Evolutionary conservation across 306 rosid species (phyloP).

Genomic region (Crataegus laevigata): DNA sequence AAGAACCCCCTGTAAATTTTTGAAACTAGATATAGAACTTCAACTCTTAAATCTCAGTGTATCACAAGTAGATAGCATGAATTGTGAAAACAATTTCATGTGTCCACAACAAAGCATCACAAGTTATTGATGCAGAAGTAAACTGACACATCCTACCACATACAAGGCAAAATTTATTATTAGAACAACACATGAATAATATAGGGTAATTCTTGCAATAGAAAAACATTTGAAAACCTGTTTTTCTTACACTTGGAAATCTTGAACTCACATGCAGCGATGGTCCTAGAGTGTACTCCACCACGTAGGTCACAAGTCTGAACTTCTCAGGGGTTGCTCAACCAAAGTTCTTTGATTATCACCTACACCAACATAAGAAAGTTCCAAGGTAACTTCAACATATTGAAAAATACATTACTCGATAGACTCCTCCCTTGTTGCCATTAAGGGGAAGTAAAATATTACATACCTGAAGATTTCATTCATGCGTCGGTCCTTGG

Average conservation of each 20-base stretch:
- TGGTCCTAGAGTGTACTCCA: background rate
- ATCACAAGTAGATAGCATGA: background rate
- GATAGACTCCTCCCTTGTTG: background rate
- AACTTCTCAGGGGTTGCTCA: slow-evolving; percentile 7
- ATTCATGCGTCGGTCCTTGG: background rate
- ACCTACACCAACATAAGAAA: slow-evolving; percentile 18
- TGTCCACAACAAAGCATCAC: slow-evolving; percentile 6
- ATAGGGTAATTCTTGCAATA: background rate
- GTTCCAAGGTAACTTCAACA: background rate
- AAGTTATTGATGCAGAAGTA: background rate
- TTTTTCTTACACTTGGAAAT: background rate
- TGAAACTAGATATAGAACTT: background rate
- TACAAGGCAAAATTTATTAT: background rate
- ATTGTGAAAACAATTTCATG: background rate
- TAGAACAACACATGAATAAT: background rate
- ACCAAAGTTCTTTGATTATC: background rate
- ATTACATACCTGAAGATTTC: slow-evolving; percentile 18
- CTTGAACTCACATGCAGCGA: background rate
- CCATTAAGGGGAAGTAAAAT: slow-evolving; percentile 2
- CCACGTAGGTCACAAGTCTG: background rate
- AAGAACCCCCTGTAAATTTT: background rate
- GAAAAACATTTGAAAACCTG: background rate
- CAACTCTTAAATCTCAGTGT: slow-evolving; percentile 7
- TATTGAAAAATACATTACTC: background rate
- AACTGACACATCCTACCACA: background rate